Base-by-base conservation (phyloP, 768 basidiomycete species). In the Hygrocybe punicea region DNA sequence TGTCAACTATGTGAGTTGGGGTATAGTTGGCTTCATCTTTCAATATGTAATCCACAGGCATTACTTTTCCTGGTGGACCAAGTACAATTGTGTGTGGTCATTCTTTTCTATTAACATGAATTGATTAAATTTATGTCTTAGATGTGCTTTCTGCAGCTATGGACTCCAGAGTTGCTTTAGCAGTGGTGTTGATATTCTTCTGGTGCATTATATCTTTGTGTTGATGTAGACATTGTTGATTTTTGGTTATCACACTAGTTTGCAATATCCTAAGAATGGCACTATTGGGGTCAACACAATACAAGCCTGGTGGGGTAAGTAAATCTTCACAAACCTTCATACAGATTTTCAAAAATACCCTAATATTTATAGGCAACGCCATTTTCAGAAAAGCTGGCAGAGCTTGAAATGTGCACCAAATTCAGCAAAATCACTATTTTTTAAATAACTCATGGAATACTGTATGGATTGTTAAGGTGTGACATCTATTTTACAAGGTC, bases 11-110 rank as follows among this genome's bases (percentile, higher is more conserved):
- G 83, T 86, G 7, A 78, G 84, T 8, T 87, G 84, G 84, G 78
- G 78, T 1, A 78, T 85, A 50, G 78, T 84, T 37, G 84, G 84
- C 11, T 86, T 84, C 68, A 73, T 84, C 55, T 86, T 86, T 78
- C 81, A 86, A 59, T 84, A 81, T 53, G 66, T 79, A 53, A 77
- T 87, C 62, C 78, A 86, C 33, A 73, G 82, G 49, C 79, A 73
- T 63, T 74, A 86, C 60, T 83, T 84, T 71, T 78, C 81, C 1
- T 86, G 84, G 84, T 86, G 84, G 84, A 73, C 76, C n/a, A 86
- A 87, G 69, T 82, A 82, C 70, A 82, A 82, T 65, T 82, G 83
- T 62, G 75, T 79, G 61, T 50, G n/a, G n/a, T n/a, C n/a, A n/a
- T n/a, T n/a, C n/a, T n/a, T n/a, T n/a, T n/a, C n/a, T n/a, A n/a